Evolutionary conservation across 495 filamentous ascomycete species (phyloP).

Genomic region (Daldinia caldariorum): DNA sequence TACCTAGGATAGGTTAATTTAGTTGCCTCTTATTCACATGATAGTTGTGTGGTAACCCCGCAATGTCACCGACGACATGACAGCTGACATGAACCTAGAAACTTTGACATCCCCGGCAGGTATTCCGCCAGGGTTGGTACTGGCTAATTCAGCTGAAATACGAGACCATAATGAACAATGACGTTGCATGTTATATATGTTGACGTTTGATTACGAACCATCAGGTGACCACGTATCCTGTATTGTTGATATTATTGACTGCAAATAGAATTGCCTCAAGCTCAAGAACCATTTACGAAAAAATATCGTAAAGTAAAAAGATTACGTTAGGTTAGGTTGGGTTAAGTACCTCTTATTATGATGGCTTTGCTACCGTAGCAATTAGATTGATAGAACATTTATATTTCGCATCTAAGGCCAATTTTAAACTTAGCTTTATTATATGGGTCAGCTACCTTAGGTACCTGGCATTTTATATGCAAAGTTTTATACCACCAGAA

Average conservation of each 20-base stretch:
- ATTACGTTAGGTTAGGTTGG: no score
- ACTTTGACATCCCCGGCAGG: background rate
- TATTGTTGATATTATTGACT: background rate
- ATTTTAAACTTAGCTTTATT: no score
- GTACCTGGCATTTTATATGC: no score
- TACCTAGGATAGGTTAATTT: background rate
- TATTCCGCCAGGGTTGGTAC: background rate
- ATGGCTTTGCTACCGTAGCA: no score
- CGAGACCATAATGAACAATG: constrained; percentile 4
- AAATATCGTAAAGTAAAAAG: background rate
- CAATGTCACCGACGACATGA: background rate
- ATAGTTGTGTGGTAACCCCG: background rate
- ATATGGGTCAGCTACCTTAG: no score
- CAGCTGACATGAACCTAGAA: background rate
- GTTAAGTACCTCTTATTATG: no score
- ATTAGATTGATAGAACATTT: no score
- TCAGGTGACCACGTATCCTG: background rate
- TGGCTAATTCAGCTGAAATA: background rate
- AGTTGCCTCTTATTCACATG: background rate
- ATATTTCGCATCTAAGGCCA: no score
- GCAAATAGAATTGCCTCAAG: background rate
- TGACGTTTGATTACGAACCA: background rate
- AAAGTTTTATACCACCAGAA: no score
- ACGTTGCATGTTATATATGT: constrained; percentile 9
- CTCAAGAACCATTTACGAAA: background rate